A percentile compares a stretch with the other conserved stretches of the same genome.
Evolutionary conservation across 768 basidiomycete species (phyloP).

Genomic region (Trametes coccinea): DNA sequence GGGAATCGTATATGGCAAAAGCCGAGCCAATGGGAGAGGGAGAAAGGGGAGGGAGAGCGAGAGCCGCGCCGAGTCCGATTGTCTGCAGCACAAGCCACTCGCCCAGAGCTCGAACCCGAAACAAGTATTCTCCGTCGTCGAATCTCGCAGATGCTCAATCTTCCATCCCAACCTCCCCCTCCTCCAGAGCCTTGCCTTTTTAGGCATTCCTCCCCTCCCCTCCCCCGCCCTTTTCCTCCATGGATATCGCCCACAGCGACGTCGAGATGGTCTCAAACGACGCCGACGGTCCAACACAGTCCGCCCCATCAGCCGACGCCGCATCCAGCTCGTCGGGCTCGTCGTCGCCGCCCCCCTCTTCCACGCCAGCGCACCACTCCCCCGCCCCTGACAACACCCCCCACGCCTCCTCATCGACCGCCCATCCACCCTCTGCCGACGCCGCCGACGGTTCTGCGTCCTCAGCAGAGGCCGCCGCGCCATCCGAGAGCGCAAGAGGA

Average conservation of each 20-base stretch:
- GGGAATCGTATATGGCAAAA: slow-evolving; percentile 34
- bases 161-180: slow-evolving; percentile 25
- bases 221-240: slow-evolving; percentile 15
- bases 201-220: slow-evolving; percentile 31
- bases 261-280: slow-evolving; percentile 8
- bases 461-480: slow-evolving; percentile 16
- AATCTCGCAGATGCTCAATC: slow-evolving; percentile 17
- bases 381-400: slow-evolving; percentile 23
- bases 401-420: slow-evolving; percentile 6
- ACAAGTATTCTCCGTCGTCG: slow-evolving; percentile 18
- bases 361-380: slow-evolving; percentile 27
- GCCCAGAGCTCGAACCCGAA: slow-evolving; percentile 26
- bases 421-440: slow-evolving; percentile 6
- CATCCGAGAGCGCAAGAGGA: slow-evolving; percentile 17
- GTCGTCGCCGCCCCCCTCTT: slow-evolving; percentile 15
- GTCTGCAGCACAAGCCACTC: slow-evolving; percentile 23
- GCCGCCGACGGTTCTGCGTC: slow-evolving; percentile 1
- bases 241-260: slow-evolving; percentile 18
- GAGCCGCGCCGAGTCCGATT: slow-evolving; percentile 21
- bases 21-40: slow-evolving; percentile 33
- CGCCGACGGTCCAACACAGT: neutral
- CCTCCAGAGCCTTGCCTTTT: slow-evolving; percentile 33
- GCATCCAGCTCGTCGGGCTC: slow-evolving; percentile 2
- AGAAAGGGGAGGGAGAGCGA: slow-evolving; percentile 6
- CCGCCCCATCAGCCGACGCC: neutral